Evolutionary conservation across 2,329 filamentous ascomycete species (phyloP).

Genomic region (Sarocladium strictum): DNA sequence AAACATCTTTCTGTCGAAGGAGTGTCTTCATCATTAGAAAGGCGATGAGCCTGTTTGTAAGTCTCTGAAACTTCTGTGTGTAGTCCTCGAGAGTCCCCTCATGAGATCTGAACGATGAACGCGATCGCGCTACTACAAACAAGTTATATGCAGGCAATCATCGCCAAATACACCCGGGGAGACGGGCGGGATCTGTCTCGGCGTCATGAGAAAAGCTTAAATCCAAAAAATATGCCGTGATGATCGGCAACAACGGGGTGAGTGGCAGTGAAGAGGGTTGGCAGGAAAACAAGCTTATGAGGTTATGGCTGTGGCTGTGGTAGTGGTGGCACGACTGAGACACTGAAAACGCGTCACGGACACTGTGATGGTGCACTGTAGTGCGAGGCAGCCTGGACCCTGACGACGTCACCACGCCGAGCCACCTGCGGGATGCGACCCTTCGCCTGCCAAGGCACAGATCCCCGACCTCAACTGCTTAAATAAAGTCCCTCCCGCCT

Average conservation of each 20-base stretch:
- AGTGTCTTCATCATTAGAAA: too few species aligned
- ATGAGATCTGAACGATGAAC: not conserved
- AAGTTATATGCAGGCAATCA: not conserved
- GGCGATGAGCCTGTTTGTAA: too few species aligned
- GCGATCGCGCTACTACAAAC: not conserved
- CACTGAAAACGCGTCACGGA: not conserved
- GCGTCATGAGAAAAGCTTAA: conserved; percentile 1
- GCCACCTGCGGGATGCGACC: not conserved
- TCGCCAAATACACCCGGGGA: not conserved
- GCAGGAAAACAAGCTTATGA: not conserved
- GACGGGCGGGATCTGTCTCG: not conserved
- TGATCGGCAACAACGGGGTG: not conserved
- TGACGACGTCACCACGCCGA: conserved; percentile 1
- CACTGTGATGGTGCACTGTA: not conserved
- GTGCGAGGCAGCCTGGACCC: conserved; percentile 1
- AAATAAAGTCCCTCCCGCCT: too few species aligned
- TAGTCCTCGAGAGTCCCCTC: too few species aligned
- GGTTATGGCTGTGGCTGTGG: not conserved
- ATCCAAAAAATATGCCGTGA: not conserved
- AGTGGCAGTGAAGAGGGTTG: not conserved
- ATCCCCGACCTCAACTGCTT: not conserved
- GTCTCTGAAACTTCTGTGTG: too few species aligned
- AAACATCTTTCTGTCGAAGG: too few species aligned
- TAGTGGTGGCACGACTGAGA: not conserved
- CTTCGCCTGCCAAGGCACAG: conserved; percentile 2